A percentile compares a stretch with the other conserved stretches of the same genome.
phyloP scores from a whole-genome alignment of 371 early-diverging fungal species.

The Mortierella sp. region DNA sequence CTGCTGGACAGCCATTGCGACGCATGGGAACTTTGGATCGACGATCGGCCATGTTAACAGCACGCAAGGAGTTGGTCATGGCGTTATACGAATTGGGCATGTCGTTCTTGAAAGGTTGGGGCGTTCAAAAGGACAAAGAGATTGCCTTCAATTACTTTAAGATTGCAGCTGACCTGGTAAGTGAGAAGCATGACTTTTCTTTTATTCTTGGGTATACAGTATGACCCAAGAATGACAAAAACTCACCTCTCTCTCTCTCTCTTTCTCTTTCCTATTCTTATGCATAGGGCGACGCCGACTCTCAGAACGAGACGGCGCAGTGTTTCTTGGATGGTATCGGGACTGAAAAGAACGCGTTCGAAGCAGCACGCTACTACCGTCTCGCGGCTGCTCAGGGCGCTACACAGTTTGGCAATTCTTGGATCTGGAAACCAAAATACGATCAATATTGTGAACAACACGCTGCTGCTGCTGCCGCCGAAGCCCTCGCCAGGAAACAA shows the following conservation, averaged over 20 bases:
- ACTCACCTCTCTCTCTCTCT: neutral
- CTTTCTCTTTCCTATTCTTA: conserved; percentile 1
- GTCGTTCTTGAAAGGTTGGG: conserved; percentile 91
- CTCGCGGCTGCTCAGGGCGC: conserved; percentile 83
- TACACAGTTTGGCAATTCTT: conserved; percentile 84
- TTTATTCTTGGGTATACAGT: no score
- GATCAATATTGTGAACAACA: conserved; percentile 54
- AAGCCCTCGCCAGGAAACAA: conserved; percentile 11
- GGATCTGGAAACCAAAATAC: conserved; percentile 93
- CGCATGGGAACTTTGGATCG: conserved; percentile 35
- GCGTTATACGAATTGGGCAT: conserved; percentile 90
- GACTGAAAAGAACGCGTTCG: conserved; percentile 76
- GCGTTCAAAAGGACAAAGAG: conserved; percentile 71
- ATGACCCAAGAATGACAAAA: neutral
- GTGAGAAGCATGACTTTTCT: neutral
- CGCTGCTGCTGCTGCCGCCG: conserved; percentile 13
- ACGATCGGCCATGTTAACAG: conserved; percentile 28
- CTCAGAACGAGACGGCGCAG: conserved; percentile 83
- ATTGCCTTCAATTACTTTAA: conserved; percentile 75
- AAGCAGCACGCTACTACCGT: conserved; percentile 87
- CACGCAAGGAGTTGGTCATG: conserved; percentile 73
- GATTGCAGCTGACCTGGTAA: conserved; percentile 75
- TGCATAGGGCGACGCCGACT: conserved; percentile 78
- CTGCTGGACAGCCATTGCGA: conserved; percentile 10
- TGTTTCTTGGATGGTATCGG: conserved; percentile 83